Evolutionary conservation across 345 rosid genomes (phyloP), one percentile per base, ranked within the genome.

Genomic region (Isatis tinctoria): DNA sequence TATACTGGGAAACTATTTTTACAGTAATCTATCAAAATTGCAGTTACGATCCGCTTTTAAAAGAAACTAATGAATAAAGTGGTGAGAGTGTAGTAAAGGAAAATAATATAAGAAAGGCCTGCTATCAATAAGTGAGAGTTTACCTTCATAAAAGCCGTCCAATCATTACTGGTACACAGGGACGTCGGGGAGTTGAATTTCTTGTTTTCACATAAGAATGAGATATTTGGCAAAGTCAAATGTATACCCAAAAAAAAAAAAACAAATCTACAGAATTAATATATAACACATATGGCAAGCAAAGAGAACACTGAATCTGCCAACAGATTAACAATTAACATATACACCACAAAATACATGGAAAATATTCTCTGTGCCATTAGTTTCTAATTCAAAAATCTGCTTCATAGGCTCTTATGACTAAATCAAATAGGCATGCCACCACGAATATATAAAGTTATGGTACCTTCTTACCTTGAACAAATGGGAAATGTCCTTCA

Each of bases 151-250:
- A 94, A 90, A 32, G 96, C 85, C 62, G 89, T 80, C 98, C 97
- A 94, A 72, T 94, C 98, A 58, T 88, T 74, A 79, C 76, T 68
- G 60, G 95, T 84, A 70, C 87, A 88, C 32, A 79, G 62, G 73
- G 92, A 84, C 81, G 90, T 90, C 72, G 97, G 98, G 32, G 93
- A 91, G 83, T 91, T 88, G 83, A 94, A 91, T 88, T 94, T 94
- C 98, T 94, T 68, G 72, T 73, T 54, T 39, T 35, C 60, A 27
- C 75, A 77, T 65, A 73, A 78, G 68, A 78, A 49, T 10, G 20
- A 63, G 74, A 77, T 51, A 76, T 33, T 44, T 68, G 73, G 65
- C 18, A 60, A 54, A 56, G 37, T 36, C 2, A 18, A 18, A 64
- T 27, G 8, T 36, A 2, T 56, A 57, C 54, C 3, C 39, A 30